A percentile compares a stretch with the other conserved stretches of the same genome.
These are phyloP conservation scores for Aspergillus coremiiformis DNA, from an alignment of 495 filamentous ascomycete genomes.

Conservation along the genomic window DNA sequence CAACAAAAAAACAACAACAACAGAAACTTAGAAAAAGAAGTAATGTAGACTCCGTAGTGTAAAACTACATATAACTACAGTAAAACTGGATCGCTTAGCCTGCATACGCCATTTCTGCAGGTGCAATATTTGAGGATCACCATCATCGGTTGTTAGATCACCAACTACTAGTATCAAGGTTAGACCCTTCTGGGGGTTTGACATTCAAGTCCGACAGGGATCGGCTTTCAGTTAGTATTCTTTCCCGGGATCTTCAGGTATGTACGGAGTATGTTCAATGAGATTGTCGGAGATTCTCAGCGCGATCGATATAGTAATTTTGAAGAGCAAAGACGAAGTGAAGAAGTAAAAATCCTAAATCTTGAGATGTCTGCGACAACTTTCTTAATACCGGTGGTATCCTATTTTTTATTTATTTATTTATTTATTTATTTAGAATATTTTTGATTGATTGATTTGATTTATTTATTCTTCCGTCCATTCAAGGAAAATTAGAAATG, in stretches of 20 bases:
- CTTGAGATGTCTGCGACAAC: too few relatives aligned
- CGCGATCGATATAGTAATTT: neutral
- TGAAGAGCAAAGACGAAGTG: neutral
- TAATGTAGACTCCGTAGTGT: neutral
- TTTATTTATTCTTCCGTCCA: neutral
- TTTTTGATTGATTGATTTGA: too few relatives aligned
- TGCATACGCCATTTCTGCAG: conserved; percentile 24
- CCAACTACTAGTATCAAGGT: neutral
- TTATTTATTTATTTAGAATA: too few relatives aligned
- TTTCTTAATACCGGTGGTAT: neutral
- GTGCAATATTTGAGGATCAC: conserved; percentile 15
- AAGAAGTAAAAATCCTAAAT: neutral
- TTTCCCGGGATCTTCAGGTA: conserved; percentile 1
- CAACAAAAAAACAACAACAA: neutral
- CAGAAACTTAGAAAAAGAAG: neutral
- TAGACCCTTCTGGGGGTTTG: neutral
- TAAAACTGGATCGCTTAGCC: conserved; percentile 7
- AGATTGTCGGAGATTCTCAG: neutral
- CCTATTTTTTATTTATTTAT: neutral
- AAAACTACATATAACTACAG: neutral
- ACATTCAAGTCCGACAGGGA: neutral
- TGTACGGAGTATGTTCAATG: neutral
- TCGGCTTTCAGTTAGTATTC: neutral
- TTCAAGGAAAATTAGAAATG: neutral
- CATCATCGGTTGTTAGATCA: neutral